Evolutionary conservation across 1,284 basidiomycete species (phyloP), one percentile per base, ranked within the genome.

Genomic region (Cutaneotrichosporon cavernicola): DNA sequence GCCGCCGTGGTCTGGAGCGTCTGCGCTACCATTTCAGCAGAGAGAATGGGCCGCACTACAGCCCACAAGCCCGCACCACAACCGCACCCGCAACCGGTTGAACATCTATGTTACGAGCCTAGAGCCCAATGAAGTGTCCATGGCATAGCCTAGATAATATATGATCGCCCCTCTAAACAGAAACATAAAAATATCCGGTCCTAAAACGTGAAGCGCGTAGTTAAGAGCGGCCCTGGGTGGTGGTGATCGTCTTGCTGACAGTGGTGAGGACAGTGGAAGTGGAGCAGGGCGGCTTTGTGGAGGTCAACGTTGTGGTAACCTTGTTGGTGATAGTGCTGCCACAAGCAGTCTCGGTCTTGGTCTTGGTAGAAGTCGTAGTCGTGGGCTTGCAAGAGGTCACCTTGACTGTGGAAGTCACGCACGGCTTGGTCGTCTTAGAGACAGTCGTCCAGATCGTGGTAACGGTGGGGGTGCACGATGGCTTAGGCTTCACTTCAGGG

Each of bases 391-490:
- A 50, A 26, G 16, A 21, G 7, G 34, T 51, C 49, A 26, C 5
- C 21, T 21, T 40, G 16, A 36, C 34, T 1, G 58, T 59, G 2
- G 49, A 9, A 2, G 58, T 59, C 21, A 22, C 8, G 32, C 21
- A 32, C 6, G 47, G 14, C 26, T 34, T 47, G 31, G 32, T 32
- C 8, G 47, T 26, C 7, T 30, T 26, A 13, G 43, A n/a, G n/a
- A 31, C 13, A 14, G 53, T 56, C 13, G 40, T 16, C 21, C 32
- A 21, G 36, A 51, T 32, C 7, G 57, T 63, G 4, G 34, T 26
- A n/a, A 58, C 61, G 16, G 58, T 58, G 14, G 59, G 63, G 14
- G 6, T 11, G 63, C 63, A 64, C 30, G 63, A 64, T 1, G 58
- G 46, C 14, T 63, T 58, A 49, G 21, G 18, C 21, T 16, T 10